These are phyloP conservation scores for Ceratobasidium sp. DNA, from an alignment of 1,284 basidiomycete genomes.

Conservation along the genomic window DNA sequence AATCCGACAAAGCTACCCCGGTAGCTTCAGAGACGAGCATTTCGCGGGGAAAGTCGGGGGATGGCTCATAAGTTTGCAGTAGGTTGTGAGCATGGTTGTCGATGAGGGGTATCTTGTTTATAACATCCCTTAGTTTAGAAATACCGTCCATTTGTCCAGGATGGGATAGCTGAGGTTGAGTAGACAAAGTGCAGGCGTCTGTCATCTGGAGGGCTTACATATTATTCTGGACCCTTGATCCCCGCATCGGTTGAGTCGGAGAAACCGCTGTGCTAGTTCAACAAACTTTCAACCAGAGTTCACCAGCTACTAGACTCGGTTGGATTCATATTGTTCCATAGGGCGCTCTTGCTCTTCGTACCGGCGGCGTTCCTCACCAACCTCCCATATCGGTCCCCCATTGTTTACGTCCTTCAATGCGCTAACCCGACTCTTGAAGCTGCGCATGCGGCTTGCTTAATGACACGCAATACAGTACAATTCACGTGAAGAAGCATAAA, in stretches of 20 bases:
- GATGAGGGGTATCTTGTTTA: slow-evolving; percentile 61
- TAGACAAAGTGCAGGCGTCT: too few relatives aligned
- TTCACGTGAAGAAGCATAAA: neutral
- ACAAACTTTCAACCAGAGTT: too few relatives aligned
- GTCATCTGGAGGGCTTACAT: too few relatives aligned
- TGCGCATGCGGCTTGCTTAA: slow-evolving; percentile 6
- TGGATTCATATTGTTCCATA: too few relatives aligned
- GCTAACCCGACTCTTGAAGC: neutral
- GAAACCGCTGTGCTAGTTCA: too few relatives aligned
- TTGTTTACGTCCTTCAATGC: slow-evolving; percentile 13
- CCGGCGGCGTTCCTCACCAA: slow-evolving; percentile 41
- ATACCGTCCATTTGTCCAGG: too few relatives aligned
- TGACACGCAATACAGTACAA: slow-evolving; percentile 9
- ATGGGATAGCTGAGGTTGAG: too few relatives aligned
- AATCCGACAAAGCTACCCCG: slow-evolving; percentile 68
- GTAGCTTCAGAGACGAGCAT: slow-evolving; percentile 74
- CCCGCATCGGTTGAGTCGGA: too few relatives aligned
- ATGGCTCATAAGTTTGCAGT: slow-evolving; percentile 65
- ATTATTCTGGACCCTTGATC: too few relatives aligned
- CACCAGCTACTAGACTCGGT: too few relatives aligned
- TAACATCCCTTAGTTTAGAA: slow-evolving; percentile 1
- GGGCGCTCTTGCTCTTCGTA: slow-evolving; percentile 40
- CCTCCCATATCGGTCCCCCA: slow-evolving; percentile 12
- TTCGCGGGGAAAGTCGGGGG: slow-evolving; percentile 67
- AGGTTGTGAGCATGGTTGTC: slow-evolving; percentile 85